Evolutionary conservation across 2,329 filamentous ascomycete genomes (phyloP).

Genomic region (Sphaerulina populicola): DNA sequence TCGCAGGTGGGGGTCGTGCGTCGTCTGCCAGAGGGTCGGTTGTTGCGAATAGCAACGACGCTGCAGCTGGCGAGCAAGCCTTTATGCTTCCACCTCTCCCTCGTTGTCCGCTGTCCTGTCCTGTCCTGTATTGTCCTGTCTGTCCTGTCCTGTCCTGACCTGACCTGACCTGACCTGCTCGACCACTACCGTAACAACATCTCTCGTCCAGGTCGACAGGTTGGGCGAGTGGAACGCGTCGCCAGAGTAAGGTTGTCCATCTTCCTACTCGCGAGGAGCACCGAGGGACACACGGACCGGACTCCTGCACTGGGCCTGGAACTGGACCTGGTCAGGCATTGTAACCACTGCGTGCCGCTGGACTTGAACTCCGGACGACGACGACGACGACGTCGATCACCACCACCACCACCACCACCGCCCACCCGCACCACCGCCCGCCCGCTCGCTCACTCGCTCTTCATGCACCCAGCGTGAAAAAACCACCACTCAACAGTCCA

Average conservation of each 20-base stretch:
- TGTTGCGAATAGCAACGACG: constrained; percentile 9
- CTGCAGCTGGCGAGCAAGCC: neutral
- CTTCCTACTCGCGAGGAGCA: neutral
- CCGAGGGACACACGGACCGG: neutral
- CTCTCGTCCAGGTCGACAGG: neutral
- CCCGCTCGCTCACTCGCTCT: too few relatives aligned
- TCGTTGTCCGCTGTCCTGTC: neutral
- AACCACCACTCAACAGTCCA: neutral
- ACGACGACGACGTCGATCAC: neutral
- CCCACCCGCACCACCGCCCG: too few relatives aligned
- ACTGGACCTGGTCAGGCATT: neutral
- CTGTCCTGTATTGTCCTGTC: too few relatives aligned
- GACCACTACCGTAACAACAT: neutral
- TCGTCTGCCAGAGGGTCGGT: constrained; percentile 1
- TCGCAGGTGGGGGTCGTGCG: neutral
- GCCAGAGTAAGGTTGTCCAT: neutral
- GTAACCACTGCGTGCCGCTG: neutral
- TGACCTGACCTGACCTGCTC: neutral
- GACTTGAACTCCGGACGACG: neutral
- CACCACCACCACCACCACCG: neutral
- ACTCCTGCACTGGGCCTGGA: neutral
- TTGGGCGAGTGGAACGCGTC: neutral
- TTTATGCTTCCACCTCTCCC: neutral
- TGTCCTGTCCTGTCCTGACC: too few relatives aligned
- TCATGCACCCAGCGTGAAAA: constrained; percentile 4